phyloP scores from a whole-genome alignment of 768 basidiomycete genomes.

The Floccularia luteovirens region DNA sequence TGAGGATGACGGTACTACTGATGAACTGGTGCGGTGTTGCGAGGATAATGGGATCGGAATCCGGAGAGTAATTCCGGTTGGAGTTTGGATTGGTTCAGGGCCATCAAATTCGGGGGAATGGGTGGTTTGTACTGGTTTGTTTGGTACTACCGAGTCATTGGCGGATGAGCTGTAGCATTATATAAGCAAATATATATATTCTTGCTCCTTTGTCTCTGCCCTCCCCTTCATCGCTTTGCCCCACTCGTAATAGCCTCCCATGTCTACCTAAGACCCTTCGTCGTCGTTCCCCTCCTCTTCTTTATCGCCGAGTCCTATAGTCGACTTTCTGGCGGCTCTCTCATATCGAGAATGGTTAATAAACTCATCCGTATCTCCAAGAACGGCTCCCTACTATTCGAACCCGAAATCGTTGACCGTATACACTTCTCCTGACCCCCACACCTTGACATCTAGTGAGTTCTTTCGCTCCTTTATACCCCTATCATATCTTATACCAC shows the following conservation, averaged over 20 bases:
- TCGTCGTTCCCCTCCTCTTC: slow-evolving; percentile 16
- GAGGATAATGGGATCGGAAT: too few relatives aligned
- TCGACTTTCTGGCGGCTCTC: slow-evolving; percentile 28
- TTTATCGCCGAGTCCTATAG: slow-evolving; percentile 18
- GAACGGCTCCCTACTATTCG: slow-evolving; percentile 84
- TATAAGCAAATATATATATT: slow-evolving; percentile 16
- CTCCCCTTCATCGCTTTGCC: slow-evolving; percentile 10
- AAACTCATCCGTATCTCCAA: slow-evolving; percentile 74
- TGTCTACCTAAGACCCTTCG: slow-evolving; percentile 33
- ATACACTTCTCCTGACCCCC: slow-evolving; percentile 51
- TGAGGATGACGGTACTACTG: too few relatives aligned
- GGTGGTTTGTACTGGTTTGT: slow-evolving; percentile 10
- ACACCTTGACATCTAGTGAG: slow-evolving; percentile 14
- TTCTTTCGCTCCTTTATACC: slow-evolving; percentile 5
- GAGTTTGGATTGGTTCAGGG: too few relatives aligned
- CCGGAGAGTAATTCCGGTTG: too few relatives aligned
- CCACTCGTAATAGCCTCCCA: slow-evolving; percentile 17
- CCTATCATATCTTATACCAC: not conserved
- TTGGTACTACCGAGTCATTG: slow-evolving; percentile 9
- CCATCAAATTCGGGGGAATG: too few relatives aligned
- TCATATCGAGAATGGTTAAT: slow-evolving; percentile 69
- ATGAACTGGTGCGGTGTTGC: slow-evolving; percentile 13
- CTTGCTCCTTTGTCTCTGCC: slow-evolving; percentile 11
- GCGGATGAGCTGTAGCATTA: slow-evolving; percentile 9
- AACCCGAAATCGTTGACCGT: slow-evolving; percentile 82